A percentile compares a stretch with the other conserved stretches of the same genome.
Evolutionary conservation across 2,329 filamentous ascomycete species (phyloP).

Genomic region (Aspergillus glaucus): DNA sequence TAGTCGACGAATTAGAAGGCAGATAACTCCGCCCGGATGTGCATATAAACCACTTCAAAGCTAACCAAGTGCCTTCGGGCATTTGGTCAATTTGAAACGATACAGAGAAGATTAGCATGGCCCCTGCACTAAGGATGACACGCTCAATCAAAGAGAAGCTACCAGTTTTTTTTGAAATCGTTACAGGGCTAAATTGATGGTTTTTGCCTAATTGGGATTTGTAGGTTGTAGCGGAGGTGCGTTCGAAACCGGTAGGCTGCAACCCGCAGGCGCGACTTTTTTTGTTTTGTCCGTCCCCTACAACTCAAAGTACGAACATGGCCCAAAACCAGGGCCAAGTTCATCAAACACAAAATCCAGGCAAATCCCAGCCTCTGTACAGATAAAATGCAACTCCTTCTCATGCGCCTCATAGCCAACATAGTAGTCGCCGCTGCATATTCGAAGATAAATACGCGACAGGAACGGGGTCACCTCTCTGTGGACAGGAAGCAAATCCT

Average conservation of each 20-base stretch:
- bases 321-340: no score
- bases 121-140: slow-evolving; percentile 91
- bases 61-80: slow-evolving; percentile 34
- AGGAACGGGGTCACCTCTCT: no score
- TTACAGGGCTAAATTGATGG: slow-evolving; percentile 12
- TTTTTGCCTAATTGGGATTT: slow-evolving; percentile 1
- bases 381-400: no score
- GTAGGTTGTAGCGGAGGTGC: not conserved
- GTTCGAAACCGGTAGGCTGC: slow-evolving; percentile 7
- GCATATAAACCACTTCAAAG: slow-evolving; percentile 18
- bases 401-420: no score
- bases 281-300: slow-evolving; percentile 1
- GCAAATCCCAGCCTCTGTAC: no score
- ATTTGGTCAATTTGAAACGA: slow-evolving; percentile 63
- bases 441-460: not conserved
- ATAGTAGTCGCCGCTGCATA: no score
- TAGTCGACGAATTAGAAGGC: slow-evolving; percentile 4
- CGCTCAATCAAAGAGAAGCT: slow-evolving; percentile 75
- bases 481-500: no score
- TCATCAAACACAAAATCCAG: no score
- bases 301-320: no score
- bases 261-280: no score
- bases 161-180: slow-evolving; percentile 54
- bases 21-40: not conserved
- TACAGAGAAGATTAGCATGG: slow-evolving; percentile 79